Conservation (phyloP, 2,329 filamentous ascomycete species). For the Pyricularia sp. region DNA sequence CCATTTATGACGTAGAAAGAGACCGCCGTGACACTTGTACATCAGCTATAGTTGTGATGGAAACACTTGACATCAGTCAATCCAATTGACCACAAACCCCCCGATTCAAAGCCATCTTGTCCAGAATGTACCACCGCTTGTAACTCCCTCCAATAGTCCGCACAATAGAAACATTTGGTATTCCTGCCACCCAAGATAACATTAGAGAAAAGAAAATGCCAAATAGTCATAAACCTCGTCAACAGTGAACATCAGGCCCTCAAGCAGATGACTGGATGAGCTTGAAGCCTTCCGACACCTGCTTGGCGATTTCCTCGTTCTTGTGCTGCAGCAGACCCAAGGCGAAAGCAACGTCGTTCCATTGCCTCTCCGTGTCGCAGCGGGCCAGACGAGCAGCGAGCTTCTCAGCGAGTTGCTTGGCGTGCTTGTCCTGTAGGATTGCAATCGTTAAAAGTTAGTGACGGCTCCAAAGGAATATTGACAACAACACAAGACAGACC, state of each 20-base stretch:
- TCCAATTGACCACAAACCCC: not conserved
- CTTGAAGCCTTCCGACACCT: slow-evolving; percentile 67
- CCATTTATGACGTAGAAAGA: not conserved
- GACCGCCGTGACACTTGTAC: not conserved
- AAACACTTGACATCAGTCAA: not conserved
- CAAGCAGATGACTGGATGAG: slow-evolving; percentile 55
- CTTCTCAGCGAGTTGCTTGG: slow-evolving; percentile 87
- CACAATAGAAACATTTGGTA: not conserved
- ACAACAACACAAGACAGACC: slow-evolving; percentile 39
- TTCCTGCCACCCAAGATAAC: not conserved
- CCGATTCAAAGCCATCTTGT: not conserved
- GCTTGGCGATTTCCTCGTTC: slow-evolving; percentile 78
- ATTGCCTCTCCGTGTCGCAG: slow-evolving; percentile 89
- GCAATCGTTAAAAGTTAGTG: not conserved
- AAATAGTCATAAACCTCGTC: slow-evolving; percentile 2
- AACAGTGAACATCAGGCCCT: slow-evolving; percentile 1
- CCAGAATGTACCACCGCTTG: not conserved
- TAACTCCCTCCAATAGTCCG: not conserved
- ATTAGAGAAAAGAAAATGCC: not conserved
- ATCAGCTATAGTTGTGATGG: not conserved
- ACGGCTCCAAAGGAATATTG: not conserved
- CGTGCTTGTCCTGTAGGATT: slow-evolving; percentile 74
- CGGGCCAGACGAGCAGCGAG: slow-evolving; percentile 75
- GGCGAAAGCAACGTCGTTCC: slow-evolving; percentile 95
- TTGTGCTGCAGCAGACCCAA: slow-evolving; percentile 85